These are phyloP conservation scores for Uromyces viciae-fabae DNA, from an alignment of 1,284 basidiomycete species.

Conservation along the genomic window DNA sequence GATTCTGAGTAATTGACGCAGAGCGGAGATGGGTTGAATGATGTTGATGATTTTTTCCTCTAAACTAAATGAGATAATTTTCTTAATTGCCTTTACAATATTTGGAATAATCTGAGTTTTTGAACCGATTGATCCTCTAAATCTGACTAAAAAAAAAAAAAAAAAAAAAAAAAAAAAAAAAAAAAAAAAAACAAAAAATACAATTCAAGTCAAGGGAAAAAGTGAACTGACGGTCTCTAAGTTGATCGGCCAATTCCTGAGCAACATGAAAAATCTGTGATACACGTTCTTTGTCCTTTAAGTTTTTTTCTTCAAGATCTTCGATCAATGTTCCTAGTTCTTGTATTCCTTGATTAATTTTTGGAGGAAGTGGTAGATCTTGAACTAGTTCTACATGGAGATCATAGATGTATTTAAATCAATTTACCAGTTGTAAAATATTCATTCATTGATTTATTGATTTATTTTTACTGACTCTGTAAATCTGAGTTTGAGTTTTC, in stretches of 20 bases:
- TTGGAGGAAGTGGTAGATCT: slow-evolving; percentile 19
- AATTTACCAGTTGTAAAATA: too few relatives aligned
- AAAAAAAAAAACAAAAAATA: neutral
- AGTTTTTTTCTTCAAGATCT: neutral
- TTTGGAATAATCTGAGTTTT: slow-evolving; percentile 23
- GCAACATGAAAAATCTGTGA: neutral
- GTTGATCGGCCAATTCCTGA: slow-evolving; percentile 17
- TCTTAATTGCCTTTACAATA: neutral
- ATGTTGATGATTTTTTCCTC: slow-evolving; percentile 1
- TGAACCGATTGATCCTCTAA: slow-evolving; percentile 26
- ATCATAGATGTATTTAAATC: too few relatives aligned
- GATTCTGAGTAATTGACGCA: slow-evolving; percentile 31
- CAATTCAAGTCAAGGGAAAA: neutral
- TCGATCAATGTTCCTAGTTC: neutral
- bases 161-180: neutral
- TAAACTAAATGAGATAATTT: neutral
- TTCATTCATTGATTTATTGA: too few relatives aligned
- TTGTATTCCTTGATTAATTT: neutral
- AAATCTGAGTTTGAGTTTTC: too few relatives aligned
- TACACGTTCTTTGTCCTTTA: neutral
- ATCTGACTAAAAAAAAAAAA: slow-evolving; percentile 16
- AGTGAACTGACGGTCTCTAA: slow-evolving; percentile 24
- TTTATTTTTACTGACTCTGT: too few relatives aligned
- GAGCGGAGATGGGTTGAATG: neutral
- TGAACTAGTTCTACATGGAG: neutral